Evolutionary conservation across 306 rosid genomes (phyloP), one percentile per base, ranked within the genome.

Genomic region (Inga laurina): DNA sequence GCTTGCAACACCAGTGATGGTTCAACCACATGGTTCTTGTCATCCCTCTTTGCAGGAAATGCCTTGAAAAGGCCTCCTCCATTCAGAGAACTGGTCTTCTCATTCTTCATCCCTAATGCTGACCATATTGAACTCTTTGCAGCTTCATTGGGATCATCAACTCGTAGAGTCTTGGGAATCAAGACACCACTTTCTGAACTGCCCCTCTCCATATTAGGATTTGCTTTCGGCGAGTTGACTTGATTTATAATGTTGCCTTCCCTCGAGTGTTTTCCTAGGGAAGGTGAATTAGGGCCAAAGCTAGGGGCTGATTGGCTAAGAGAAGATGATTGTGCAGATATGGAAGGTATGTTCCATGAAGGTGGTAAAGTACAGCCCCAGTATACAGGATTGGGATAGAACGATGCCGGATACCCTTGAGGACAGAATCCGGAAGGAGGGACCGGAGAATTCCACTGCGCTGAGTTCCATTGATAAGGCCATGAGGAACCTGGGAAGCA

Each of bases 211-310:
- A 62, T 83, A 15, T n/a, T 83, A 13, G 82, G 52, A 41, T 89
- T 89, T 77, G 88, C 90, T 37, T 83, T 82, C 2, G 13, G 85
- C 7, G 88, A 72, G 76, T 88, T 88, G 43, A 75, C 34, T n/a
- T 81, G 79, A 70, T 77, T 75, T 56, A 90, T 79, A 43, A 84
- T 83, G 76, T 74, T 86, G n/a, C 90, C 97, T 43, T 95, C 95
- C 67, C 98, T 91, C 8, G 90, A 84, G 84, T 89, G 98, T 81
- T 95, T 95, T 79, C 98, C 98, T 46, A 93, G 82, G 37, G 85
- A 88, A 10, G 89, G 80, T 54, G 90, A 84, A 68, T 72, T 81
- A 5, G 88, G 76, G 46, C 68, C 84, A 39, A 88, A 74, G 75
- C 87, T 85, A 65, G 86, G 57, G 59, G 85, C 34, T 59, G 80